phyloP scores from a whole-genome alignment of 768 basidiomycete species.

The Tricholoma hemisulphureum region DNA sequence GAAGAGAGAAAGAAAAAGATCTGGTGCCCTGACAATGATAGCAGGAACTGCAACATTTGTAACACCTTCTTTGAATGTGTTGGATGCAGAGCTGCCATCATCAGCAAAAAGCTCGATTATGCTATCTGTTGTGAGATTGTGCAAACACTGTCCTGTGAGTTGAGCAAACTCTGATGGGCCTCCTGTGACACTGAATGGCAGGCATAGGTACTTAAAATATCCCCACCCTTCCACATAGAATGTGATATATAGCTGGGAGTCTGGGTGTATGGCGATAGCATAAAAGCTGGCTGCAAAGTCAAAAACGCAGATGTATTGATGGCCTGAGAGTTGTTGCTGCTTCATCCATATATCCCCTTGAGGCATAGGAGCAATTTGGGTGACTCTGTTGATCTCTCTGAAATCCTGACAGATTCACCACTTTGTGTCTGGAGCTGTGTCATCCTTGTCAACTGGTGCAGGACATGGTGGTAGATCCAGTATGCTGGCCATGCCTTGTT shows the following conservation, averaged over 20 bases:
- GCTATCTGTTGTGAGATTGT: slow-evolving; percentile 23
- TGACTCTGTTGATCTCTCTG: slow-evolving; percentile 27
- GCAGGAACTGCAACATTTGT: too few relatives aligned
- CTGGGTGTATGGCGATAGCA: slow-evolving; percentile 10
- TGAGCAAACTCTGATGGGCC: slow-evolving; percentile 35
- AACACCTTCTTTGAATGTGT: slow-evolving; percentile 32
- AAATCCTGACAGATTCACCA: slow-evolving; percentile 39
- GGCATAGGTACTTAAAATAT: slow-evolving; percentile 27
- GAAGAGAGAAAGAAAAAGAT: too few relatives aligned
- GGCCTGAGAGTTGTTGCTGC: slow-evolving; percentile 32
- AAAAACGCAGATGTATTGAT: slow-evolving; percentile 30
- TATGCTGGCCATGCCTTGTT: slow-evolving; percentile 15
- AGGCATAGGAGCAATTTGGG: slow-evolving; percentile 26
- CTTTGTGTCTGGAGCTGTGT: slow-evolving; percentile 9
- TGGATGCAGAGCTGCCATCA: slow-evolving; percentile 32
- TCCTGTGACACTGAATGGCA: slow-evolving; percentile 42
- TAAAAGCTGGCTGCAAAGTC: slow-evolving; percentile 40
- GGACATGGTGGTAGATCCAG: slow-evolving; percentile 22
- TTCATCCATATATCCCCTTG: too few relatives aligned
- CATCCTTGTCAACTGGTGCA: background rate
- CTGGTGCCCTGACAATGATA: too few relatives aligned
- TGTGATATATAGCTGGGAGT: slow-evolving; percentile 20
- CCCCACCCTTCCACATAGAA: too few relatives aligned
- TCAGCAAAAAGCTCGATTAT: slow-evolving; percentile 40
- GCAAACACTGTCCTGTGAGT: slow-evolving; percentile 24